Conservation (phyloP, 352 stramenopile species). For the Globisporangium spiculum region DNA sequence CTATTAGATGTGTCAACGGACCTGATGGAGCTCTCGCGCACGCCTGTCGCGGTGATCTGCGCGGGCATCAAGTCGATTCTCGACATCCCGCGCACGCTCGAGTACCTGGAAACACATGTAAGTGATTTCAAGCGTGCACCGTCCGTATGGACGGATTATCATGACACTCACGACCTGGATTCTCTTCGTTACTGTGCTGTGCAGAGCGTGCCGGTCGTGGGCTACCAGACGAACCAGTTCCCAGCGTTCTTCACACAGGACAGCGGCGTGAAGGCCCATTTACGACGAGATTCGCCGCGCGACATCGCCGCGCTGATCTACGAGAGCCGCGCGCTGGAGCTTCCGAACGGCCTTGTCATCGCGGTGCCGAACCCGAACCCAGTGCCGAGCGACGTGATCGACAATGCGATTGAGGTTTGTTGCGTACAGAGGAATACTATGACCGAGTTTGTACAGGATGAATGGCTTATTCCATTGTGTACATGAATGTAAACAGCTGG, state of each 20-base stretch:
- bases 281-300: constrained; percentile 79
- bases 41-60: constrained; percentile 95
- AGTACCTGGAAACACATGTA: constrained; percentile 96
- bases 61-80: constrained; percentile 99
- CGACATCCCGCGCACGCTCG: constrained; percentile 95
- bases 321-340: constrained; percentile 67
- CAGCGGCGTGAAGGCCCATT: constrained; percentile 85
- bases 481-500: constrained; percentile 25
- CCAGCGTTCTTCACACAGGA: constrained; percentile 97
- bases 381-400: constrained; percentile 82
- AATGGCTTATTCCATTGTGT: too few relatives aligned
- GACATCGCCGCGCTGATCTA: constrained; percentile 87
- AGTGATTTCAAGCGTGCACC: background rate
- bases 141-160: background rate
- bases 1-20: constrained; percentile 93
- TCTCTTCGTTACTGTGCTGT: background rate
- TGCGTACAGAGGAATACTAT: too few relatives aligned
- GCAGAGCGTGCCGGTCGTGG: constrained; percentile 93
- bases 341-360: constrained; percentile 86
- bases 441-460: too few relatives aligned
- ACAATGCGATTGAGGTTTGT: constrained; percentile 85
- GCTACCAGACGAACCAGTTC: constrained; percentile 92
- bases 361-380: constrained; percentile 88
- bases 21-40: constrained; percentile 94
- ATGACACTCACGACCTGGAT: background rate